Evolutionary conservation across 371 early-diverging fungal species (phyloP).

Genomic region (Actinomortierella wolfii): DNA sequence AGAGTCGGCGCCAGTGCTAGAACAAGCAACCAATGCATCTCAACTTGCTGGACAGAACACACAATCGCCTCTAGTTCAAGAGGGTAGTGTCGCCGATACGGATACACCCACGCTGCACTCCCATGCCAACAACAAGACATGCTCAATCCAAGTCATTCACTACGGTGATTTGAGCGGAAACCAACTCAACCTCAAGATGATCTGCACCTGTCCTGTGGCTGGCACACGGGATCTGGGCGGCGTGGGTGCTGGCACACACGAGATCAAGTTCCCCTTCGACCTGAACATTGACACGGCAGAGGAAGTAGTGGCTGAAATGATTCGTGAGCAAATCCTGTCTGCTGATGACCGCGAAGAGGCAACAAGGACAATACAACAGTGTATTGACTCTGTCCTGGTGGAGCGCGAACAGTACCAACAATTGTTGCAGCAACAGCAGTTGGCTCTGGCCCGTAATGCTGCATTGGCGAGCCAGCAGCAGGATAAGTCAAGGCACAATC

Average conservation of each 20-base stretch:
- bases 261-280: constrained; percentile 79
- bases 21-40: constrained; percentile 3
- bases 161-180: constrained; percentile 34
- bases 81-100: not conserved
- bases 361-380: constrained; percentile 31
- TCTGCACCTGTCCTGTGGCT: constrained; percentile 47
- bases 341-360: constrained; percentile 44
- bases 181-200: constrained; percentile 44
- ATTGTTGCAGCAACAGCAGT: constrained; percentile 3
- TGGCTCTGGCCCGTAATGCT: not conserved
- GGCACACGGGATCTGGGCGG: constrained; percentile 33
- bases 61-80: not conserved
- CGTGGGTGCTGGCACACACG: constrained; percentile 45
- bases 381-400: constrained; percentile 20
- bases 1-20: not conserved
- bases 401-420: not conserved
- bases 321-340: constrained; percentile 46
- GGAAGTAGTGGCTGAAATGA: constrained; percentile 70
- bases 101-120: constrained; percentile 37
- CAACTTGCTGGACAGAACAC: not conserved
- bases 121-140: constrained; percentile 40
- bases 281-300: constrained; percentile 72
- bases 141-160: constrained; percentile 39
- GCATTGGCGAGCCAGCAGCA: not conserved
- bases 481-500: not conserved